Evolutionary conservation across 1,284 basidiomycete species (phyloP).

Genomic region (Xerocomus cyaneibrunnescens): DNA sequence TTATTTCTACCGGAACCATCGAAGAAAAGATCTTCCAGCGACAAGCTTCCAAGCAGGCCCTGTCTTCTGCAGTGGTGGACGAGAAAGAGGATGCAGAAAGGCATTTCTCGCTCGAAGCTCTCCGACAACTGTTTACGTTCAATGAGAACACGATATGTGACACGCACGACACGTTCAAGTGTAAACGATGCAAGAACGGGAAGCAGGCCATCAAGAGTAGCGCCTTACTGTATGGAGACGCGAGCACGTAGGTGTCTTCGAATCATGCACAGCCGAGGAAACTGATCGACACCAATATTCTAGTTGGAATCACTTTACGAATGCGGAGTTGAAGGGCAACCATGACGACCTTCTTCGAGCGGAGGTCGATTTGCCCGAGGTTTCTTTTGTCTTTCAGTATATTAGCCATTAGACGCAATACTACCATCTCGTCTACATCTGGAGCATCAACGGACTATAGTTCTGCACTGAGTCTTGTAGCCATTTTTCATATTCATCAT

Average conservation of each 20-base stretch:
- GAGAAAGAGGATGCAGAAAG: constrained; percentile 95
- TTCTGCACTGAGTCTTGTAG: neutral
- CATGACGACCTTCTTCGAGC: constrained; percentile 96
- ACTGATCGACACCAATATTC: constrained; percentile 33
- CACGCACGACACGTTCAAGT: constrained; percentile 98
- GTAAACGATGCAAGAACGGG: constrained; percentile 90
- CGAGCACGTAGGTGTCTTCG: constrained; percentile 79
- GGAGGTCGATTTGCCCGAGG: constrained; percentile 81
- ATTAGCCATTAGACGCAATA: constrained; percentile 63
- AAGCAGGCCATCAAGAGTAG: constrained; percentile 82
- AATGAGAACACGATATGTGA: constrained; percentile 89
- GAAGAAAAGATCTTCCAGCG: constrained; percentile 99
- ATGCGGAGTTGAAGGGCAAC: constrained; percentile 82
- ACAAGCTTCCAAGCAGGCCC: constrained; percentile 94
- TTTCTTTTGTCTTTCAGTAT: constrained; percentile 92
- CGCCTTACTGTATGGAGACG: constrained; percentile 93
- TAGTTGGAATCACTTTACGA: constrained; percentile 98
- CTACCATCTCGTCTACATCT: neutral
- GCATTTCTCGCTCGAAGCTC: constrained; percentile 89
- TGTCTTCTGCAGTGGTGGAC: constrained; percentile 97
- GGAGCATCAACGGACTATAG: constrained; percentile 12
- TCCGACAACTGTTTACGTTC: constrained; percentile 91
- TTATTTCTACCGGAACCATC: constrained; percentile 96
- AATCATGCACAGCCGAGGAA: neutral
- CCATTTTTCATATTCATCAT: too few relatives aligned